These are phyloP conservation scores for Medicago arabica DNA, from an alignment of 306 rosid species.

Conservation along the genomic window DNA sequence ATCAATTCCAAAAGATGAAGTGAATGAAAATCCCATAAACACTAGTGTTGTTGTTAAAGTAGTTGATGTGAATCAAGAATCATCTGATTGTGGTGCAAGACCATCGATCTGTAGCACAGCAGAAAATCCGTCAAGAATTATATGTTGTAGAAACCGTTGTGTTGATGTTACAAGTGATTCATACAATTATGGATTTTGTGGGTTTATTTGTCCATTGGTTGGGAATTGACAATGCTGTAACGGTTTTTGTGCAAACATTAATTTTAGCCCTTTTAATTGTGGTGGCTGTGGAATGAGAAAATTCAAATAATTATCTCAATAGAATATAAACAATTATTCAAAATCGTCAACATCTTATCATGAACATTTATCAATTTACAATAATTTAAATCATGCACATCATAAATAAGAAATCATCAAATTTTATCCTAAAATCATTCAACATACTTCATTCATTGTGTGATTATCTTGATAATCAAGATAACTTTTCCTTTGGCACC, in stretches of 20 bases:
- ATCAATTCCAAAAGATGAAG: too few species aligned
- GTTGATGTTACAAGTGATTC: conserved; percentile 50
- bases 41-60: not conserved
- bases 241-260: conserved; percentile 55
- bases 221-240: conserved; percentile 55
- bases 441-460: too few species aligned
- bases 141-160: conserved; percentile 64
- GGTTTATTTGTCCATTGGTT: conserved; percentile 28
- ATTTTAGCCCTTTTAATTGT: conserved; percentile 50
- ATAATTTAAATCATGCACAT: too few species aligned
- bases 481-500: too few species aligned
- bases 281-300: conserved; percentile 71
- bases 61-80: not conserved
- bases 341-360: too few species aligned
- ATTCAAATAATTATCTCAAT: too few species aligned
- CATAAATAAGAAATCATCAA: too few species aligned
- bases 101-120: conserved; percentile 47
- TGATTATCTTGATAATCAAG: too few species aligned
- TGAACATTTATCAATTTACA: too few species aligned
- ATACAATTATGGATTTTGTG: conserved; percentile 62
- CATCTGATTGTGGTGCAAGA: not conserved
- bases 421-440: too few species aligned
- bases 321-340: too few species aligned
- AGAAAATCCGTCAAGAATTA: conserved; percentile 13
- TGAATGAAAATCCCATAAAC: conserved; percentile 12